Evolutionary conservation across 352 stramenopile species (phyloP).

Genomic region (Thraustochytrium sp.): DNA sequence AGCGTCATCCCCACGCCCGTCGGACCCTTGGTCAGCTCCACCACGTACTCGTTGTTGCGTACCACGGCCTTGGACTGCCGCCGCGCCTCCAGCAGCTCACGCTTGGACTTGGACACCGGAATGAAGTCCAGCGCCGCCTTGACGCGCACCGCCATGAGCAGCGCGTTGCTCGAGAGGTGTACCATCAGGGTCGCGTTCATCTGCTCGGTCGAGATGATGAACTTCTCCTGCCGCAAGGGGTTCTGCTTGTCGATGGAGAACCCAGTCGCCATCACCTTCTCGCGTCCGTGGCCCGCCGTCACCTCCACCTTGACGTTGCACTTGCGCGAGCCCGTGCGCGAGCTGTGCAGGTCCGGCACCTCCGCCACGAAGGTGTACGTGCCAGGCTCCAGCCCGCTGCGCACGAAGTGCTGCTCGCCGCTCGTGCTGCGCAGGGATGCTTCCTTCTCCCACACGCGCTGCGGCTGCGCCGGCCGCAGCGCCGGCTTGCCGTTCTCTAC

Average conservation of each 20-base stretch:
- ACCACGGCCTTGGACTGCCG: background rate
- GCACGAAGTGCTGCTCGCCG: background rate
- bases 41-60: slow-evolving; percentile 3
- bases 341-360: background rate
- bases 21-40: slow-evolving; percentile 35
- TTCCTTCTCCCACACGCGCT: slow-evolving; percentile 31
- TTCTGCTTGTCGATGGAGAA: background rate
- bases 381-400: background rate
- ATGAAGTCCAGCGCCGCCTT: background rate
- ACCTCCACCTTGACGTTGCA: background rate
- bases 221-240: background rate
- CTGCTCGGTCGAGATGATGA: background rate
- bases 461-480: background rate
- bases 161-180: background rate
- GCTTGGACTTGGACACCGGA: background rate
- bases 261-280: background rate
- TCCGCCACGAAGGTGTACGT: slow-evolving; percentile 7
- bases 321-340: background rate
- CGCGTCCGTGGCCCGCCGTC: background rate
- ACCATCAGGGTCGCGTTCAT: background rate
- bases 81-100: background rate
- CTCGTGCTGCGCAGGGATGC: background rate
- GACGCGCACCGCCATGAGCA: background rate
- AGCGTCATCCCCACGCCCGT: slow-evolving; percentile 42
- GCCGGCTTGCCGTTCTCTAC: slow-evolving; percentile 20